A percentile compares a stretch with the other conserved stretches of the same genome.
Evolutionary conservation across 2,329 filamentous ascomycete genomes (phyloP).

Genomic region (Colletotrichum paranaense): DNA sequence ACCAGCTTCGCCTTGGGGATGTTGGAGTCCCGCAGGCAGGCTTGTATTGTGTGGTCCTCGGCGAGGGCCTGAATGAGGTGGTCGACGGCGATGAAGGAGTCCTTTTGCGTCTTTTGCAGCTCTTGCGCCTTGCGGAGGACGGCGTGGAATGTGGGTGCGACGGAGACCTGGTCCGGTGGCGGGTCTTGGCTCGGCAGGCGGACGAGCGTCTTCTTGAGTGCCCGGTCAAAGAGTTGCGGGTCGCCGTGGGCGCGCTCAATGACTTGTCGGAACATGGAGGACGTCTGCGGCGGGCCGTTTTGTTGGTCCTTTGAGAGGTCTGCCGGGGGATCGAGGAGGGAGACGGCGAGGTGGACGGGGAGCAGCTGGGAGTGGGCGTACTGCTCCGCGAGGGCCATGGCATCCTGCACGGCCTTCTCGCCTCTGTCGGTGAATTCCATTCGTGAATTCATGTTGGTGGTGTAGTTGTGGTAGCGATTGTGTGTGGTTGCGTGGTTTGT

Average conservation of each 20-base stretch:
- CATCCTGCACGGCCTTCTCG: conserved; percentile 88
- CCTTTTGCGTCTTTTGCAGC: conserved; percentile 96
- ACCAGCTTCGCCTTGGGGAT: conserved; percentile 92
- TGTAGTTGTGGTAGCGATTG: conserved; percentile 37
- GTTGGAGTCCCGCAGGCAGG: conserved; percentile 84
- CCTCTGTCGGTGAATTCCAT: conserved; percentile 96
- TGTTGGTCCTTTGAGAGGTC: conserved; percentile 87
- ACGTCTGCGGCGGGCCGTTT: conserved; percentile 73
- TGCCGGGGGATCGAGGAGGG: conserved; percentile 79
- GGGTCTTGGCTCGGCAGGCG: conserved; percentile 94
- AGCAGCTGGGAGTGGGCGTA: conserved; percentile 92
- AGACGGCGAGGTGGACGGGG: conserved; percentile 88
- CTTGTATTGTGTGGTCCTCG: conserved; percentile 81
- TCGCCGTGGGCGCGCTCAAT: conserved; percentile 95
- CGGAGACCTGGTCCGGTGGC: conserved; percentile 86
- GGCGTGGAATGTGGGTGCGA: conserved; percentile 84
- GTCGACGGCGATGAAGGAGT: conserved; percentile 93
- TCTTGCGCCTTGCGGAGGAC: conserved; percentile 88
- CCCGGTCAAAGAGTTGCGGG: conserved; percentile 85
- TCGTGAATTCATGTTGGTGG: conserved; percentile 73
- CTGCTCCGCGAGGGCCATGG: conserved; percentile 87
- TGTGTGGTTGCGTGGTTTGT: conserved; percentile 28
- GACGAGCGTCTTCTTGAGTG: conserved; percentile 91
- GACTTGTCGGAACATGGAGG: conserved; percentile 93
- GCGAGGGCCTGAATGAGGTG: conserved; percentile 89